These are phyloP conservation scores for Diaporthe velutina DNA, from an alignment of 2,329 filamentous ascomycete species.

Conservation along the genomic window DNA sequence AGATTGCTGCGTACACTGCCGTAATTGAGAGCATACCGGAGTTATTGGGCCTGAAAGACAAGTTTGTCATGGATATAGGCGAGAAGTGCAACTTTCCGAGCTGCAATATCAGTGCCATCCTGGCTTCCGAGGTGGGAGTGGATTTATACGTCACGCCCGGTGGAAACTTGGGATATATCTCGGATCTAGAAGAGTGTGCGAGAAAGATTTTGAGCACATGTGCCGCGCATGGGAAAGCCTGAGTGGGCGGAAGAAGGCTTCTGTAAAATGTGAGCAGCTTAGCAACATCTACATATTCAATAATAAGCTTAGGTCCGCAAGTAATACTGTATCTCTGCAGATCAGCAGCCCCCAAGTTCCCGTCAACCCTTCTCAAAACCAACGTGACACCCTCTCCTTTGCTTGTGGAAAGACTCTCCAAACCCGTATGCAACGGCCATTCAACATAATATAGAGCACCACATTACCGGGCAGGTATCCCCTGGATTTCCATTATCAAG, in stretches of 20 bases:
- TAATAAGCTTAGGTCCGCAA: background rate
- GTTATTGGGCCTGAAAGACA: background rate
- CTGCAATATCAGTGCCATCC: background rate
- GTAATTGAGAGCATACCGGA: background rate
- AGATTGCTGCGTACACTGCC: constrained; percentile 14
- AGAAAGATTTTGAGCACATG: background rate
- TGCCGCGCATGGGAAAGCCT: background rate
- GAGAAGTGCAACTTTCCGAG: constrained; percentile 12
- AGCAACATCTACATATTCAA: background rate
- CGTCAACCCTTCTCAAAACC: background rate
- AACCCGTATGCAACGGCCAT: too few species aligned
- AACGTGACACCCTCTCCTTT: background rate
- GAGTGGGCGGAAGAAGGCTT: background rate
- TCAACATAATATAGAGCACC: background rate
- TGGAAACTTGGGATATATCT: constrained; percentile 6
- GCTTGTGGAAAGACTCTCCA: too few species aligned
- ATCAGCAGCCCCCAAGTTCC: background rate
- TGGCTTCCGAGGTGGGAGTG: background rate
- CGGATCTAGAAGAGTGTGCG: background rate
- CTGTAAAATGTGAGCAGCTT: background rate
- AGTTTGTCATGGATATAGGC: background rate
- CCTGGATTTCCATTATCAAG: background rate
- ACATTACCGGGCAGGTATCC: background rate
- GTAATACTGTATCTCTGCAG: background rate
- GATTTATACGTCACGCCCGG: background rate